Conservation (phyloP, 306 rosid species). For the Senna tora region DNA sequence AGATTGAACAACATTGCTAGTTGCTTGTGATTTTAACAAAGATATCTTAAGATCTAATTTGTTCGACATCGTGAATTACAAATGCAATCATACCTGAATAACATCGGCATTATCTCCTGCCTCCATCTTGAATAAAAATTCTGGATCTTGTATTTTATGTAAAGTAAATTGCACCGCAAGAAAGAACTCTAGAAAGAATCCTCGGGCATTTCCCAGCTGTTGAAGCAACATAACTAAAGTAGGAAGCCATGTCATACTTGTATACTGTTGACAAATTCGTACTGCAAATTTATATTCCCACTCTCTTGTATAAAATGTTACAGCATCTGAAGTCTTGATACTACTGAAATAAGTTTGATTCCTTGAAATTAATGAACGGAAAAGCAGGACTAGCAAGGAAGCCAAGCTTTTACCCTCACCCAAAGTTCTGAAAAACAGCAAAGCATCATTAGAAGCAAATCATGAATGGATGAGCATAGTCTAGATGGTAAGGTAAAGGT, state of each 20-base stretch:
- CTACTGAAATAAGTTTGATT: constrained; percentile 45
- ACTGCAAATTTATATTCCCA: constrained; percentile 83
- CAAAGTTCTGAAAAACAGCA: constrained; percentile 64
- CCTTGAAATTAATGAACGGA: constrained; percentile 73
- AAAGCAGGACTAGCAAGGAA: constrained; percentile 69
- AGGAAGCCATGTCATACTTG: constrained; percentile 85
- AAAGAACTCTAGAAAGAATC: constrained; percentile 54
- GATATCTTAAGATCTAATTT: neutral
- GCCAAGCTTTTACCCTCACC: constrained; percentile 85
- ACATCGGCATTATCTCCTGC: constrained; percentile 57
- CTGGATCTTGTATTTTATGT: constrained; percentile 87
- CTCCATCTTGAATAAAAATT: constrained; percentile 61
- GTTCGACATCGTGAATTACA: constrained; percentile 26
- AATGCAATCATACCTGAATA: constrained; percentile 70
- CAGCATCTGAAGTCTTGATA: constrained; percentile 46
- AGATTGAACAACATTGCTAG: neutral
- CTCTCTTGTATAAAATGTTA: constrained; percentile 50
- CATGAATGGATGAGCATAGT: constrained; percentile 15
- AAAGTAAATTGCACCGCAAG: constrained; percentile 66
- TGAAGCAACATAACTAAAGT: constrained; percentile 64
- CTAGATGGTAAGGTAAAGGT: neutral
- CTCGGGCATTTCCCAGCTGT: constrained; percentile 46
- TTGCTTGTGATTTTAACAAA: constrained; percentile 12
- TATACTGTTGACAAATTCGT: constrained; percentile 74
- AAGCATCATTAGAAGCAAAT: constrained; percentile 35